Conservation (phyloP, 1,284 basidiomycete genomes). For the Xanthoconium separans region DNA sequence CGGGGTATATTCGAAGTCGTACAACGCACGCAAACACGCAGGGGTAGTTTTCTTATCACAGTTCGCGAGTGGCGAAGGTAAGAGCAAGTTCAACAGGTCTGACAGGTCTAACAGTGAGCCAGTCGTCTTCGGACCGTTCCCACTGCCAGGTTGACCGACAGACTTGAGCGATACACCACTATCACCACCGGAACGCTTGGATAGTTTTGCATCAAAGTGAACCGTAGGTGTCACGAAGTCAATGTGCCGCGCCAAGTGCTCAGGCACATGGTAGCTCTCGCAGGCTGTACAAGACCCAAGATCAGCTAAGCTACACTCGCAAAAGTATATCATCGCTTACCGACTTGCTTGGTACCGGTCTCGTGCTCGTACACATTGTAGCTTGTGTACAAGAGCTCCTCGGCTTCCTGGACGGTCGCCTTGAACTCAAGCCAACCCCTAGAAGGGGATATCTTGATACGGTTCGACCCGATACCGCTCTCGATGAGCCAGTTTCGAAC, state of each 20-base stretch:
- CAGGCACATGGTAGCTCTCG: constrained; percentile 44
- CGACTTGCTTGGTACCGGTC: constrained; percentile 33
- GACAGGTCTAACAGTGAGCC: not conserved
- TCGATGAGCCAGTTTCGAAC: constrained; percentile 41
- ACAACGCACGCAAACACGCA: constrained; percentile 47
- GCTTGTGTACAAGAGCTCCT: constrained; percentile 41
- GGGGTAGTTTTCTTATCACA: constrained; percentile 48
- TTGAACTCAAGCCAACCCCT: constrained; percentile 45
- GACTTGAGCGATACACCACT: not conserved
- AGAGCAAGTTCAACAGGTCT: constrained; percentile 21
- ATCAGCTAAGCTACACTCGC: not conserved
- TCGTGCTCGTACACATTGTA: constrained; percentile 45
- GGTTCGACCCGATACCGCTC: constrained; percentile 35
- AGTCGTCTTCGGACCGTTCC: constrained; percentile 36
- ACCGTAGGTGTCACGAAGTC: constrained; percentile 49
- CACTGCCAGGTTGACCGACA: constrained; percentile 33
- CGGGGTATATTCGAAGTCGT: constrained; percentile 43
- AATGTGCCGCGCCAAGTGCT: constrained; percentile 40
- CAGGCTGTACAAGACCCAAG: constrained; percentile 35
- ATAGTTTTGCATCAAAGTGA: constrained; percentile 36
- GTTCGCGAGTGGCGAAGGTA: constrained; percentile 25
- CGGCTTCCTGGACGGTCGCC: constrained; percentile 43
- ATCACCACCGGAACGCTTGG: constrained; percentile 13
- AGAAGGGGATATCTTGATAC: constrained; percentile 34
- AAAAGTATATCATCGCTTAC: constrained; percentile 13